phyloP scores from a whole-genome alignment of 176 grass and related monocot species.

The Aegilops longissima region DNA sequence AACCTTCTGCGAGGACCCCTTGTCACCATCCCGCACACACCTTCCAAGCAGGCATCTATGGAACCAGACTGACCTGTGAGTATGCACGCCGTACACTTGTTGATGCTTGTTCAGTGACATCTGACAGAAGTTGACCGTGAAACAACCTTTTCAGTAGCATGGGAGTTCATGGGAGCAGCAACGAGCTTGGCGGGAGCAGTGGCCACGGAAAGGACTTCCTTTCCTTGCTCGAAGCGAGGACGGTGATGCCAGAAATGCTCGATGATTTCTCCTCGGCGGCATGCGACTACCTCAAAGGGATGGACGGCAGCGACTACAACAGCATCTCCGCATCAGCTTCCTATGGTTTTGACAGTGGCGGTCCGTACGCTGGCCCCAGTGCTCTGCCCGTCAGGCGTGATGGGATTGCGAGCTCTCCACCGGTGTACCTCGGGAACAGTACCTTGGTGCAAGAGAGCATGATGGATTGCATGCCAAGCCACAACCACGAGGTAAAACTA shows the following conservation, averaged over 20 bases:
- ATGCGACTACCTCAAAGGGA: constrained; percentile 56
- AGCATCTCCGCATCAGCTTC: constrained; percentile 16
- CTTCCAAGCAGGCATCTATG: constrained; percentile 35
- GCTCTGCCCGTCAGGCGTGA: constrained; percentile 27
- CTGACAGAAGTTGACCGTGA: neutral
- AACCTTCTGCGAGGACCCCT: constrained; percentile 22
- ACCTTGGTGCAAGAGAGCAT: neutral
- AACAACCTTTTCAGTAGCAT: constrained; percentile 31
- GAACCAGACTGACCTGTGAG: constrained; percentile 65
- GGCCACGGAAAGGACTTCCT: constrained; percentile 45
- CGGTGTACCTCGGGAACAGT: constrained; percentile 4
- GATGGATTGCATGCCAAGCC: constrained; percentile 17
- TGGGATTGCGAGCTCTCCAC: constrained; percentile 16
- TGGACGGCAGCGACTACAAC: neutral
- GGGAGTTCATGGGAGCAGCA: constrained; percentile 4
- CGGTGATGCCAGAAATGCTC: constrained; percentile 44
- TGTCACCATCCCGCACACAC: neutral
- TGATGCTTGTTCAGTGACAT: neutral
- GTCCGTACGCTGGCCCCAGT: neutral
- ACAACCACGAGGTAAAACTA: constrained; percentile 18
- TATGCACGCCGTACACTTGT: neutral
- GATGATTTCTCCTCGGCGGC: constrained; percentile 32
- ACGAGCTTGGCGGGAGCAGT: constrained; percentile 1
- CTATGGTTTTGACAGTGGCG: neutral
- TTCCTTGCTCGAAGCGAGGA: constrained; percentile 42